Evolutionary conservation across 169 alveolate species (phyloP), one percentile per base, ranked within the genome.

Genomic region (Cryptosporidium canis): DNA sequence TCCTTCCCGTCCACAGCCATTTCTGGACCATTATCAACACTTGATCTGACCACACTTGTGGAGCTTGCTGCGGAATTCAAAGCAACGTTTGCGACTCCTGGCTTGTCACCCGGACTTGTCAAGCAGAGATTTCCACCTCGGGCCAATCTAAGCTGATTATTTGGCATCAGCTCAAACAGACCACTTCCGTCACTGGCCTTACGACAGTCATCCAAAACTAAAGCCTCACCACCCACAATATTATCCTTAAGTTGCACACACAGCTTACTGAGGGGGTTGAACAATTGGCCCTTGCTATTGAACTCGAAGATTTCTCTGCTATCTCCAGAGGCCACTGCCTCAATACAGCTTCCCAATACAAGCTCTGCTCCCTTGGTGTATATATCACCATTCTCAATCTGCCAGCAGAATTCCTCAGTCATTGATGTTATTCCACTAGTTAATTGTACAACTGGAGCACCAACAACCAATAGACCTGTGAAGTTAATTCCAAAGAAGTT

Each of bases 301-400:
- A 77, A 77, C 43, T 61, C 77, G 61, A 77, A 77, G n/a, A 77
- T 77, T 44, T 77, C 87, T 61, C 87, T 77, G 51, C 87, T 77
- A 77, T 77, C 87, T 58, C 87, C 87, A 77, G 87, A 77, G 6
- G 87, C 87, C 58, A 77, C 64, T 16, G 87, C 87, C 31, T 77
- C 87, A 58, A 77, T 77, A 43, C 87, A 77, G 33, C 87, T 77
- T 24, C 77, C 87, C 16, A 77, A 35, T 12, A 77, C 87, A 14
- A 77, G 51, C 66, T 77, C 87, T 31, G 87, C 87, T 11, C 87
- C 87, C 66, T 58, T 61, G 8, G 70, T 53, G 37, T 77, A 61
- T n/a, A 77, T 77, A 8, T 77, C 72, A 18, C 87, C 87, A n/a
- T 21, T 31, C 27, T 77, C 87, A 33, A 77, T 77, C 31, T 77